These are phyloP conservation scores for Plasmopara muralis DNA, from an alignment of 352 stramenopile species.

Conservation along the genomic window DNA sequence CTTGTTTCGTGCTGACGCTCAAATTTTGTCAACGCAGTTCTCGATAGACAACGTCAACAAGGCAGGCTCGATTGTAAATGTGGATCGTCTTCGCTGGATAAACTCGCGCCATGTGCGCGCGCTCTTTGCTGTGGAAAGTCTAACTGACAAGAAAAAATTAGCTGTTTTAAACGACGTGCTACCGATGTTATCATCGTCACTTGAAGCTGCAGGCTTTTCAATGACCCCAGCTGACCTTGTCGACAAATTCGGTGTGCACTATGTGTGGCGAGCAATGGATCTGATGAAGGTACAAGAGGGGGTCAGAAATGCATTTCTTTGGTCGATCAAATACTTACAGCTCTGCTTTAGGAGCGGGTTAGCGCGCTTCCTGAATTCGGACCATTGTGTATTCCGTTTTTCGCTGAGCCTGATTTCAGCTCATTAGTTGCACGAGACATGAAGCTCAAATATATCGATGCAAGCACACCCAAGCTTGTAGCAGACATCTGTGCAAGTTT, in stretches of 20 bases:
- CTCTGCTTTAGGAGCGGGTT: slow-evolving; percentile 53
- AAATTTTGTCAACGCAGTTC: slow-evolving; percentile 34
- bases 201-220: slow-evolving; percentile 30
- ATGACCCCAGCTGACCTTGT: slow-evolving; percentile 31
- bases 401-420: slow-evolving; percentile 48
- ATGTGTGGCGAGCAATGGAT: slow-evolving; percentile 69
- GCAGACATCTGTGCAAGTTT: slow-evolving; percentile 39
- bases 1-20: background rate
- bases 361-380: slow-evolving; percentile 74
- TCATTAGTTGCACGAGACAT: slow-evolving; percentile 49
- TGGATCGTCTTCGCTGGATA: slow-evolving; percentile 83
- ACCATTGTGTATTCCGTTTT: slow-evolving; percentile 68
- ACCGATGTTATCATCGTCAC: slow-evolving; percentile 46
- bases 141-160: slow-evolving; percentile 33
- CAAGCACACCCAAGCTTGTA: slow-evolving; percentile 52
- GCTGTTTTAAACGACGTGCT: slow-evolving; percentile 56
- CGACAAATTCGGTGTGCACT: slow-evolving; percentile 50
- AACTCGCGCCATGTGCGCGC: slow-evolving; percentile 83
- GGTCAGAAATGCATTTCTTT: background rate
- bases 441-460: slow-evolving; percentile 70
- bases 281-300: slow-evolving; percentile 63
- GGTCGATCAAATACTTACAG: background rate
- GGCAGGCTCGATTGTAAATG: slow-evolving; percentile 81
- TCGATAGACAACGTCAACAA: slow-evolving; percentile 86
- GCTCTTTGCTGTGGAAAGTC: slow-evolving; percentile 52